Conservation (phyloP, 1,139 yeast genomes). For the Lodderomyces elongisporus region DNA sequence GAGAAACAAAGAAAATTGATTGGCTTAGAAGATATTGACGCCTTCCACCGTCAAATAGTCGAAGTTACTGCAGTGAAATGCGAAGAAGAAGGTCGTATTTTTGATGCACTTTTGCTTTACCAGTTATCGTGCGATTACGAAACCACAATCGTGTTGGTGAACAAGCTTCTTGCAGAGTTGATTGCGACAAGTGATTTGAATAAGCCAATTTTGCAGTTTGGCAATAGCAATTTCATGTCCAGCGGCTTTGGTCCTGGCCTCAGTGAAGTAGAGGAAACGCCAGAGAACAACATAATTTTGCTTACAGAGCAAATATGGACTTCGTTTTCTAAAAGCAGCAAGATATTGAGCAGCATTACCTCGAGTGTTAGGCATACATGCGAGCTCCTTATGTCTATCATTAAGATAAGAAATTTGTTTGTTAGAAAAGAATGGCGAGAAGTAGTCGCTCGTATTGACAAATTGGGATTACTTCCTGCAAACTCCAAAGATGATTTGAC, state of each 20-base stretch:
- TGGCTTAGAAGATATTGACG: conserved; percentile 50
- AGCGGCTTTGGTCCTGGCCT: conserved; percentile 14
- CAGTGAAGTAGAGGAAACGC: conserved; percentile 21
- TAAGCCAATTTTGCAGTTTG: conserved; percentile 45
- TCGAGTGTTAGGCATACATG: conserved; percentile 57
- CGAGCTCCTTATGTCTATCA: conserved; percentile 57
- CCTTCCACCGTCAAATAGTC: conserved; percentile 53
- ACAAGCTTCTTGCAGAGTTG: conserved; percentile 74
- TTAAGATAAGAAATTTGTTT: conserved; percentile 61
- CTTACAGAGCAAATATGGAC: conserved; percentile 55
- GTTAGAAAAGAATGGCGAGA: conserved; percentile 56
- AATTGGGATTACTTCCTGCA: conserved; percentile 65
- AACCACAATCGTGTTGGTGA: conserved; percentile 73
- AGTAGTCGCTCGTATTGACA: conserved; percentile 53
- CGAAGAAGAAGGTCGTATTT: conserved; percentile 85
- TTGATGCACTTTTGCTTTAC: conserved; percentile 80
- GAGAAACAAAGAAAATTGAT: conserved; percentile 74
- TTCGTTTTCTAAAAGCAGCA: conserved; percentile 48
- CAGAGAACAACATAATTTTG: conserved; percentile 46
- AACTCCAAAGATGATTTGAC: conserved; percentile 34
- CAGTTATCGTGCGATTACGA: conserved; percentile 88
- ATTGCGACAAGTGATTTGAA: conserved; percentile 71
- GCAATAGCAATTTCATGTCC: conserved; percentile 28
- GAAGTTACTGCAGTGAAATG: conserved; percentile 84
- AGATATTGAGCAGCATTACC: conserved; percentile 41